Conservation (phyloP, 495 filamentous ascomycete species). For the Daldinia vernicosa region DNA sequence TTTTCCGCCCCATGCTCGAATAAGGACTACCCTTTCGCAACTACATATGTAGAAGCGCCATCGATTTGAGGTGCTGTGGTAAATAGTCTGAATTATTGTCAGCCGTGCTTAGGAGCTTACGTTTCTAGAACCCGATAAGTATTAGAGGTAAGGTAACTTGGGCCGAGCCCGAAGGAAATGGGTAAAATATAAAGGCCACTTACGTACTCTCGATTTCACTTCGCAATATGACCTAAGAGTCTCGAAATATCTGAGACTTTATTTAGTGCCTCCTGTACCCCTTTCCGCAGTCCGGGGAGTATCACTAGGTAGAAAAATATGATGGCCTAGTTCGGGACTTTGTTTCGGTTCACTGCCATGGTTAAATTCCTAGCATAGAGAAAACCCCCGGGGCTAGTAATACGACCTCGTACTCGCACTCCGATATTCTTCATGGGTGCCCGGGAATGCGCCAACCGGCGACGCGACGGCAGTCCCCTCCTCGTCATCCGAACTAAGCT, state of each 20-base stretch:
- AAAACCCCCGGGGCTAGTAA: conserved; percentile 40
- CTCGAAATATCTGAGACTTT: background rate
- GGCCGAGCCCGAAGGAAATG: background rate
- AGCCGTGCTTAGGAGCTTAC: background rate
- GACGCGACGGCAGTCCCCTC: conserved; percentile 35
- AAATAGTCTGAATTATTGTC: background rate
- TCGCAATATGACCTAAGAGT: background rate
- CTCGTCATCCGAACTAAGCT: conserved; percentile 59
- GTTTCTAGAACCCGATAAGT: background rate
- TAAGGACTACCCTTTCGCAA: background rate
- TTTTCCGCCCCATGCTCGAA: background rate
- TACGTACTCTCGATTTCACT: background rate
- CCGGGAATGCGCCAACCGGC: conserved; percentile 51
- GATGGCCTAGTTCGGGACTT: background rate
- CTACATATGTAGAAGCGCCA: background rate
- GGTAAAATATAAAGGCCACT: background rate
- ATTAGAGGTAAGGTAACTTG: background rate
- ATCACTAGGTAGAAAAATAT: background rate
- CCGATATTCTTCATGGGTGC: conserved; percentile 47
- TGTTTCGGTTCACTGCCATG: background rate
- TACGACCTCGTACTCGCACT: conserved; percentile 51
- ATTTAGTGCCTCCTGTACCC: background rate
- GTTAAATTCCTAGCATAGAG: background rate
- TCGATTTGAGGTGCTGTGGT: background rate
- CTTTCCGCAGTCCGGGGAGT: background rate